Evolutionary conservation across 352 stramenopile species (phyloP).

Genomic region (Globisporangium cystogenes): DNA sequence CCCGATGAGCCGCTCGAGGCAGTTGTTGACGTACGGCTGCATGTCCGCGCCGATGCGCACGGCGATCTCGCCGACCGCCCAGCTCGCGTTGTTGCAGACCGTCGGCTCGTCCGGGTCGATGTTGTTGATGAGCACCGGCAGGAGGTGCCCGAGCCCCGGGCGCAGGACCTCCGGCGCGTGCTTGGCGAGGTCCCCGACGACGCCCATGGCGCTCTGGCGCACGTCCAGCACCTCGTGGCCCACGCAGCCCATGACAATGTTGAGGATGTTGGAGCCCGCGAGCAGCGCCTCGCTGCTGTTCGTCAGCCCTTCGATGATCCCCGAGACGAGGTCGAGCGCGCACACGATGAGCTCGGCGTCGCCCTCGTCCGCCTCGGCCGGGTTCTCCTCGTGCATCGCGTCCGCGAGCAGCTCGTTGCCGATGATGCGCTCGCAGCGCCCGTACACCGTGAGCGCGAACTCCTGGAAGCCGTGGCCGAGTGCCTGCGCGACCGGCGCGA

Average conservation of each 20-base stretch:
- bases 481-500: constrained; percentile 81
- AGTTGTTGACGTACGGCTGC: constrained; percentile 72
- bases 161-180: constrained; percentile 63
- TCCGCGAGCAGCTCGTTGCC: constrained; percentile 82
- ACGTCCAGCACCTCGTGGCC: constrained; percentile 86
- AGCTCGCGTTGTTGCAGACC: constrained; percentile 92
- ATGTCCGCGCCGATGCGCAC: constrained; percentile 83
- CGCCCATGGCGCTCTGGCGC: constrained; percentile 85
- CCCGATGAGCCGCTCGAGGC: constrained; percentile 59
- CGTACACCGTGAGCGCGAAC: constrained; percentile 79
- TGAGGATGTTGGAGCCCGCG: constrained; percentile 79
- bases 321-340: constrained; percentile 84
- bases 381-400: constrained; percentile 73
- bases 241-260: constrained; percentile 84
- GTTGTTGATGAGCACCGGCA: constrained; percentile 86
- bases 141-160: constrained; percentile 65
- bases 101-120: constrained; percentile 84
- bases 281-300: constrained; percentile 73
- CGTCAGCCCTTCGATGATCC: constrained; percentile 84
- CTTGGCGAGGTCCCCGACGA: constrained; percentile 88
- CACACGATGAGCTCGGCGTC: constrained; percentile 89
- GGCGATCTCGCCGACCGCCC: constrained; percentile 88
- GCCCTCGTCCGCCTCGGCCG: constrained; percentile 74
- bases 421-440: constrained; percentile 75
- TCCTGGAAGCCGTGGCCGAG: constrained; percentile 86